A percentile compares a stretch with the other conserved stretches of the same genome.
Conservation (phyloP, 2,329 filamentous ascomycete species). For the Colletotrichum gloeosporioides region DNA sequence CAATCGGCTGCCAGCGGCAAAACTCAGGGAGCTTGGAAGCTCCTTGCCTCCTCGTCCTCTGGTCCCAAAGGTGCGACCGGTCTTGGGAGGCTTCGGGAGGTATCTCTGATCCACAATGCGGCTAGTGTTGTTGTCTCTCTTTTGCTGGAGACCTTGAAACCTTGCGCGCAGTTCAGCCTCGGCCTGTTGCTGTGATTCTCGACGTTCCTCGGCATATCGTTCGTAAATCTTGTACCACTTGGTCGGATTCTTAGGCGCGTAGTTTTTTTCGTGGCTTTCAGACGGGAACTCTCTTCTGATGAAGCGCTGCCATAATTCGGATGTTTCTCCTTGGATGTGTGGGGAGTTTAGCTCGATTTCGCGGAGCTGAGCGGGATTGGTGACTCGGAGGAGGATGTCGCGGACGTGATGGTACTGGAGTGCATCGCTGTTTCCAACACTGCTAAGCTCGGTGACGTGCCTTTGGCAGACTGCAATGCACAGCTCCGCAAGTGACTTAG, state of each 20-base stretch:
- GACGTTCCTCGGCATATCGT: slow-evolving; percentile 67
- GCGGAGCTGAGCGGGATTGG: slow-evolving; percentile 76
- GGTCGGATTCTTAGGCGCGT: slow-evolving; percentile 67
- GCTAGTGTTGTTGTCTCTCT: slow-evolving; percentile 62
- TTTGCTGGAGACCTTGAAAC: slow-evolving; percentile 61
- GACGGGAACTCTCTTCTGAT: slow-evolving; percentile 79
- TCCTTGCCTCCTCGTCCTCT: slow-evolving; percentile 30
- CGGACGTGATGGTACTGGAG: slow-evolving; percentile 45
- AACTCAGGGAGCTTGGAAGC: slow-evolving; percentile 42
- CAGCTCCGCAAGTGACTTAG: slow-evolving; percentile 57
- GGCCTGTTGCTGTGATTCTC: slow-evolving; percentile 63
- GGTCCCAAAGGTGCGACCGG: slow-evolving; percentile 28
- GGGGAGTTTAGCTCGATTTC: slow-evolving; percentile 77
- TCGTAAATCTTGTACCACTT: slow-evolving; percentile 83
- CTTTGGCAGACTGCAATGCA: slow-evolving; percentile 57
- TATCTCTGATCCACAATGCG: slow-evolving; percentile 57
- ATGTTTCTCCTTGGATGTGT: slow-evolving; percentile 73
- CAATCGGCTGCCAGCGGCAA: slow-evolving; percentile 54
- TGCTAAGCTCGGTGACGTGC: slow-evolving; percentile 63
- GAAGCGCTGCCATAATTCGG: slow-evolving; percentile 78
- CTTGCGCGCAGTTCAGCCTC: slow-evolving; percentile 62
- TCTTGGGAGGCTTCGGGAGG: slow-evolving; percentile 48
- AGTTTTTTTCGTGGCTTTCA: slow-evolving; percentile 64
- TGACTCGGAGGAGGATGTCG: slow-evolving; percentile 73
- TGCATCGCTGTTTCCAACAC: slow-evolving; percentile 73